Conservation (phyloP, 2,329 filamentous ascomycete genomes). For the Pseudogymnoascus sp. region DNA sequence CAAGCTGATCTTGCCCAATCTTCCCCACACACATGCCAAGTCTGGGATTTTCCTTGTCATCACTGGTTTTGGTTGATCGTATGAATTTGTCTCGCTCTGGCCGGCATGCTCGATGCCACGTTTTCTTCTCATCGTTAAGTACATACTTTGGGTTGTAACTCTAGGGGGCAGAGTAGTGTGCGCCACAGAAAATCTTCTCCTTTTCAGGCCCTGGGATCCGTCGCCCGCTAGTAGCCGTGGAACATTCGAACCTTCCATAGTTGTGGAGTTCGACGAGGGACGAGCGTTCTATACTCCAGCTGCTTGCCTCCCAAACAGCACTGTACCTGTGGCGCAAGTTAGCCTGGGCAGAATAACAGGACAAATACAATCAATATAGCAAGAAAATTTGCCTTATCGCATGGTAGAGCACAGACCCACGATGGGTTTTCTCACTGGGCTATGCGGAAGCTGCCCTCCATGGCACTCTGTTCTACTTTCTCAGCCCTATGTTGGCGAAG, state of each 20-base stretch:
- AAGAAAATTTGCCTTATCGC: neutral
- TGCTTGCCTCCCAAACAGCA: neutral
- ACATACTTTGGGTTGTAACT: neutral
- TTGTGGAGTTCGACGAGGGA: neutral
- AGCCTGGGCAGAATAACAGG: neutral
- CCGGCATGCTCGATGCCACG: neutral
- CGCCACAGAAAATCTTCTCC: neutral
- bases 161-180: neutral
- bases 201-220: neutral
- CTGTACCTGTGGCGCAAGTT: neutral
- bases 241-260: neutral
- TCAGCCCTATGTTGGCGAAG: neutral
- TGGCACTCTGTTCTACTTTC: neutral
- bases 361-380: neutral
- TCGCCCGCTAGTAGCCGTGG: neutral
- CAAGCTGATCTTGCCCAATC: constrained; percentile 37
- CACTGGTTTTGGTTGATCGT: neutral
- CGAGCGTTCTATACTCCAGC: neutral
- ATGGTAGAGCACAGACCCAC: neutral
- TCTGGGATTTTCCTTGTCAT: neutral
- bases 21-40: constrained; percentile 20
- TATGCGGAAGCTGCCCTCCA: neutral
- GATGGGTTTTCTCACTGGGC: neutral
- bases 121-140: neutral
- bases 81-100: neutral